Conservation (phyloP, 164 flowering plant species). For the Santalum album region DNA sequence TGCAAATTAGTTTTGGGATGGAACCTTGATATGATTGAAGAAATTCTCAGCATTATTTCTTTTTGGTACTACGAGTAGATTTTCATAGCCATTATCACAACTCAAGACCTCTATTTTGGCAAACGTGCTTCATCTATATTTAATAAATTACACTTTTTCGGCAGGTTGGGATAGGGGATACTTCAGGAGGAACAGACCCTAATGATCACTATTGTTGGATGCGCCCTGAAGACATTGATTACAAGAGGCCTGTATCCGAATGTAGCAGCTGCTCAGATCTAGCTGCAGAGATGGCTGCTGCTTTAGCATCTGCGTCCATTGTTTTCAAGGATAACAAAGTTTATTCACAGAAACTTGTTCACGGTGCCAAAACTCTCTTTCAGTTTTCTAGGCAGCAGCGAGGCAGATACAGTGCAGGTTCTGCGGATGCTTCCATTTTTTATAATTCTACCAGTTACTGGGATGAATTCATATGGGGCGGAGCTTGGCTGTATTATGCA, state of each 20-base stretch:
- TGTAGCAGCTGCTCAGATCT: slow-evolving; percentile 85
- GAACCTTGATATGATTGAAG: no score
- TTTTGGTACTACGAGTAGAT: no score
- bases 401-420: slow-evolving; percentile 69
- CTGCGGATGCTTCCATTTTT: slow-evolving; percentile 50
- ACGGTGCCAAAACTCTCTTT: slow-evolving; percentile 77
- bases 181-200: slow-evolving; percentile 47
- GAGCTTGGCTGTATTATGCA: slow-evolving; percentile 91
- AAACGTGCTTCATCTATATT: background rate
- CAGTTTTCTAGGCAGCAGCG: slow-evolving; percentile 70
- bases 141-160: background rate
- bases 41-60: no score
- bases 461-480: slow-evolving; percentile 97
- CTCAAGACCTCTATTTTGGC: no score
- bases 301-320: slow-evolving; percentile 92
- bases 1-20: no score
- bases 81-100: no score
- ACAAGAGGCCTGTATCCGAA: slow-evolving; percentile 48
- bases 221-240: slow-evolving; percentile 97
- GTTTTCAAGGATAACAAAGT: slow-evolving; percentile 93
- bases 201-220: slow-evolving; percentile 98
- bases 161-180: slow-evolving; percentile 78
- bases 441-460: slow-evolving; percentile 83
- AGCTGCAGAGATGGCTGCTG: slow-evolving; percentile 97
- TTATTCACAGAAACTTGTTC: slow-evolving; percentile 89